These are phyloP conservation scores for Neoarthrinium moseri DNA, from an alignment of 2,329 filamentous ascomycete genomes.

Conservation along the genomic window DNA sequence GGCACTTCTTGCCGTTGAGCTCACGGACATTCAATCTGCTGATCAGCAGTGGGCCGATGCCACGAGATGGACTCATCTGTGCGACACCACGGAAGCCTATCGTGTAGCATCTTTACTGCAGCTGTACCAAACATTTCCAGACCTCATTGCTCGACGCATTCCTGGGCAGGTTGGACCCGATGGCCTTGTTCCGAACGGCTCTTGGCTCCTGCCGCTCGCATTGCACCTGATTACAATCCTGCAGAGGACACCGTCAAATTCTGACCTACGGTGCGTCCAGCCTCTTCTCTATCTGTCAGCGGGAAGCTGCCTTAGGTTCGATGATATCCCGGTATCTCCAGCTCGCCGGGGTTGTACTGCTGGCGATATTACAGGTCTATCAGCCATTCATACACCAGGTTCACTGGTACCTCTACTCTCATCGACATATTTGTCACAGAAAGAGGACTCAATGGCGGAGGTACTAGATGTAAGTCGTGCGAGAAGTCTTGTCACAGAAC, in stretches of 20 bases:
- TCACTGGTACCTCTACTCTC: neutral
- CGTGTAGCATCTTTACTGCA: slow-evolving; percentile 3
- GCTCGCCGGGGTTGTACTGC: neutral
- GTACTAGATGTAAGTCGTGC: neutral
- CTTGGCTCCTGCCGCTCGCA: slow-evolving; percentile 4
- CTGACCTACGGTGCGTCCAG: slow-evolving; percentile 5
- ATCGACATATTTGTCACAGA: neutral
- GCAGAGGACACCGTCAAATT: neutral
- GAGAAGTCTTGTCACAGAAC: slow-evolving; percentile 1
- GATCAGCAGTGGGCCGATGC: neutral
- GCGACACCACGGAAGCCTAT: slow-evolving; percentile 6
- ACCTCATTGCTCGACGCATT: slow-evolving; percentile 4
- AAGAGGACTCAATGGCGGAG: neutral
- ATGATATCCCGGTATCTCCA: neutral
- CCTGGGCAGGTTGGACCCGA: neutral
- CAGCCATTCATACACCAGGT: neutral
- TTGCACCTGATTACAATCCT: slow-evolving; percentile 1
- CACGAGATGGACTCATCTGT: neutral
- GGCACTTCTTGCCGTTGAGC: neutral
- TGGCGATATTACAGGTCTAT: neutral
- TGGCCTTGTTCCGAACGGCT: neutral
- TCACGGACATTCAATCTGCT: neutral
- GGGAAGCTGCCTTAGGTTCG: slow-evolving; percentile 3
- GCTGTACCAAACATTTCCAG: slow-evolving; percentile 3
- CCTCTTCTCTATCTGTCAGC: slow-evolving; percentile 4